Conservation (phyloP, 1,284 basidiomycete species). For the Marasmius oreades region DNA sequence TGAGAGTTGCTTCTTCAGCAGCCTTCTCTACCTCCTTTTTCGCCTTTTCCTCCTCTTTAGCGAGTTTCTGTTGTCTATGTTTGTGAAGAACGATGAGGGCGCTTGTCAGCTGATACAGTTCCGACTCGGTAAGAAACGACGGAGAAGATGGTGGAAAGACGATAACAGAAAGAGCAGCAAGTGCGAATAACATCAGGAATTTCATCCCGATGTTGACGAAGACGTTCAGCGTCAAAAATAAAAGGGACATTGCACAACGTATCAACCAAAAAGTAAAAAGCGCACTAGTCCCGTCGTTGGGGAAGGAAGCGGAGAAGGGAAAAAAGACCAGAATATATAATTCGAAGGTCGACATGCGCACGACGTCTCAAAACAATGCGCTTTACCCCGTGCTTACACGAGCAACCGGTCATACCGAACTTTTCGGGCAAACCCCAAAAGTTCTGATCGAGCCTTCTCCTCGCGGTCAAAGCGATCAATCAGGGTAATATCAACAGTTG, state of each 20-base stretch:
- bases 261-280: background rate
- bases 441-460: too few species aligned
- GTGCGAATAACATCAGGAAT: background rate
- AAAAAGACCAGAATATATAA: background rate
- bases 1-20: slow-evolving; percentile 65
- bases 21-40: slow-evolving; percentile 78
- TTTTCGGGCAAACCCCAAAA: too few species aligned
- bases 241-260: background rate
- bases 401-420: too few species aligned
- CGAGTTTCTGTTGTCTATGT: slow-evolving; percentile 81
- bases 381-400: background rate
- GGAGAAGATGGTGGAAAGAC: slow-evolving; percentile 2
- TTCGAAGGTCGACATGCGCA: background rate
- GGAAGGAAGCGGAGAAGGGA: background rate
- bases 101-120: slow-evolving; percentile 5
- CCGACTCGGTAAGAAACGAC: background rate
- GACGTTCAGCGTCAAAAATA: background rate
- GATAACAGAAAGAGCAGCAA: background rate
- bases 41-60: slow-evolving; percentile 88
- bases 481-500: too few species aligned
- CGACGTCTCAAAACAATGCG: background rate
- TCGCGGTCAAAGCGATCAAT: too few species aligned
- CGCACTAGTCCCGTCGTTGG: background rate
- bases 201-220: background rate
- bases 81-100: slow-evolving; percentile 11